Percentiles rank a stretch among this genome's conserved stretches.
Conservation (phyloP, 768 basidiomycete genomes). For the Trametes maxima region DNA sequence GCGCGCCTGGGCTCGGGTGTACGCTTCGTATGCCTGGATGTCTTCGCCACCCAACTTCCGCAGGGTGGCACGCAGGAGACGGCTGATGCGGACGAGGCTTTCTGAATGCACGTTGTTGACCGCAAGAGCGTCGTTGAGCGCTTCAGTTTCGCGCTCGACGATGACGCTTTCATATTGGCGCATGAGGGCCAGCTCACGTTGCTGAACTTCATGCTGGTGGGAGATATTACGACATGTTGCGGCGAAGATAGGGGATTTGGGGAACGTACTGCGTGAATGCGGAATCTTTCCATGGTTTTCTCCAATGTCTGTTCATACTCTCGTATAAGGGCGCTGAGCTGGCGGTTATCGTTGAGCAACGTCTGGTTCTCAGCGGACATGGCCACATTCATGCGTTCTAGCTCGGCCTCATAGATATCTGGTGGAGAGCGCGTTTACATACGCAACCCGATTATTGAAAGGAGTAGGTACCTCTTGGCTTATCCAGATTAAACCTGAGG, state of each 20-base stretch:
- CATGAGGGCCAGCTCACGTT: constrained; percentile 85
- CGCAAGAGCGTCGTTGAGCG: constrained; percentile 56
- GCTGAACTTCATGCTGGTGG: constrained; percentile 84
- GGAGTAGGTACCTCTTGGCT: constrained; percentile 66
- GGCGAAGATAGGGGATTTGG: neutral
- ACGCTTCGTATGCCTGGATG: constrained; percentile 23
- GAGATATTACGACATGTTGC: neutral
- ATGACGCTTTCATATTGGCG: constrained; percentile 90
- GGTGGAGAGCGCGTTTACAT: constrained; percentile 5
- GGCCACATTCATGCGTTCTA: constrained; percentile 84
- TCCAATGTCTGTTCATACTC: constrained; percentile 98
- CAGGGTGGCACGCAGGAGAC: constrained; percentile 67
- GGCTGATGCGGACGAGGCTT: constrained; percentile 70
- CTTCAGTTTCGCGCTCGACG: constrained; percentile 72
- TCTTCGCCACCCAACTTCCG: constrained; percentile 74
- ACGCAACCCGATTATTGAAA: neutral
- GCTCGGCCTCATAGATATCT: constrained; percentile 90
- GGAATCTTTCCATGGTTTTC: constrained; percentile 89
- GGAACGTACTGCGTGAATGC: constrained; percentile 81
- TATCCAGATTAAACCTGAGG: constrained; percentile 83
- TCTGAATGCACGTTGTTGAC: constrained; percentile 67
- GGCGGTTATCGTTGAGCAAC: constrained; percentile 94
- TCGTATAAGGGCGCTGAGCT: constrained; percentile 85
- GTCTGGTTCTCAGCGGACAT: constrained; percentile 82
- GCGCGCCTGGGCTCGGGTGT: constrained; percentile 2